These are phyloP conservation scores for Neonectria ditissima DNA, from an alignment of 2,329 filamentous ascomycete genomes.

Conservation along the genomic window DNA sequence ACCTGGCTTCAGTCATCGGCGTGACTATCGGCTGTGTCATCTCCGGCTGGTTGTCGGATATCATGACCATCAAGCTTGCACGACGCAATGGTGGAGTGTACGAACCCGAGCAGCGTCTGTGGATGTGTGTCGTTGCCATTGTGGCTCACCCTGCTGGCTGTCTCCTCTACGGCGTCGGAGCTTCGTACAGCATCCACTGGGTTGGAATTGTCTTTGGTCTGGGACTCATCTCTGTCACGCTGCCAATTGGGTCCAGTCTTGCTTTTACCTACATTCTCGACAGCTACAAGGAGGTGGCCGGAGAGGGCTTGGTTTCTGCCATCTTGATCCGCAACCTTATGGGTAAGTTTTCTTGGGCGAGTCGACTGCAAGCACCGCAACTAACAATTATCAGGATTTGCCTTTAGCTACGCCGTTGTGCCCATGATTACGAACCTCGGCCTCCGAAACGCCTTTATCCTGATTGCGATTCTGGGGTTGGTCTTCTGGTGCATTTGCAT, in stretches of 20 bases:
- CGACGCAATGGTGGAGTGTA: conserved; percentile 40
- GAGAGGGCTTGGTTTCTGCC: conserved; percentile 36
- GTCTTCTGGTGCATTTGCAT: conserved; percentile 31
- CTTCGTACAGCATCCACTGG: conserved; percentile 41
- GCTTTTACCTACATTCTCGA: conserved; percentile 42
- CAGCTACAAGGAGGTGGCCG: conserved; percentile 42
- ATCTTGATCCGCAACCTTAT: conserved; percentile 42
- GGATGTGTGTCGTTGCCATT: conserved; percentile 36
- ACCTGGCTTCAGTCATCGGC: conserved; percentile 36
- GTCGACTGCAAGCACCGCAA: neutral
- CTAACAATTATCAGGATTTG: conserved; percentile 32
- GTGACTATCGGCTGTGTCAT: conserved; percentile 40
- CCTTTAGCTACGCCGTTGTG: conserved; percentile 41
- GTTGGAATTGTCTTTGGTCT: conserved; percentile 41
- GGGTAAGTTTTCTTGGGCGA: conserved; percentile 24
- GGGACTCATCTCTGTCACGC: conserved; percentile 35
- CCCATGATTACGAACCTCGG: conserved; percentile 38
- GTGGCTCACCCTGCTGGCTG: conserved; percentile 40
- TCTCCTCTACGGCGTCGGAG: conserved; percentile 39
- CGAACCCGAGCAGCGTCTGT: conserved; percentile 44
- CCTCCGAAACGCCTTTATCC: conserved; percentile 37
- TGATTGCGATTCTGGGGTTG: conserved; percentile 35
- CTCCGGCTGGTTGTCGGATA: conserved; percentile 40
- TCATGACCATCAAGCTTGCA: conserved; percentile 33
- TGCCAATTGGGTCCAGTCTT: conserved; percentile 38